A percentile compares a stretch with the other conserved stretches of the same genome.
Evolutionary conservation across 1,139 yeast species (phyloP).

Genomic region (Sugiyamaella sp.): DNA sequence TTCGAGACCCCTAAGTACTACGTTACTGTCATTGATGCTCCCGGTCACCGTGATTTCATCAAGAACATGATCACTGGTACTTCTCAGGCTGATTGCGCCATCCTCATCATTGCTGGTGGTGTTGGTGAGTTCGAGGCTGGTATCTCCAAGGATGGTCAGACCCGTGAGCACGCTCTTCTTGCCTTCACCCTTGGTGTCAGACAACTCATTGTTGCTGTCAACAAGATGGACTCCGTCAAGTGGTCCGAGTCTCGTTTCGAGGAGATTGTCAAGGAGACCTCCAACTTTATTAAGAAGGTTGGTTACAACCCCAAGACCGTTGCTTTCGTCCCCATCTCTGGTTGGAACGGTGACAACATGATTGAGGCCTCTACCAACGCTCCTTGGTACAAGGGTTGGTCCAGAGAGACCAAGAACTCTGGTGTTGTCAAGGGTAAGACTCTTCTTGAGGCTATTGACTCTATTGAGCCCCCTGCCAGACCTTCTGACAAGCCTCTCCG

Average conservation of each 20-base stretch:
- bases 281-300: slow-evolving; percentile 90
- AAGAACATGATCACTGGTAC: slow-evolving; percentile 94
- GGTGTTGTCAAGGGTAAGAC: slow-evolving; percentile 83
- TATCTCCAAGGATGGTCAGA: slow-evolving; percentile 91
- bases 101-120: slow-evolving; percentile 89
- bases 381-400: slow-evolving; percentile 93
- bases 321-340: slow-evolving; percentile 91
- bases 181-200: slow-evolving; percentile 91
- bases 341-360: slow-evolving; percentile 96
- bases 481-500: slow-evolving; percentile 91
- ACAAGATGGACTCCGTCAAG: slow-evolving; percentile 92
- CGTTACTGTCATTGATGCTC: slow-evolving; percentile 92
- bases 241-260: slow-evolving; percentile 82
- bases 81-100: slow-evolving; percentile 94
- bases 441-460: slow-evolving; percentile 83
- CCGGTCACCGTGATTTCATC: slow-evolving; percentile 98
- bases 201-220: slow-evolving; percentile 86
- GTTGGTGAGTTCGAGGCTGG: slow-evolving; percentile 95
- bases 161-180: slow-evolving; percentile 90
- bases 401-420: slow-evolving; percentile 77
- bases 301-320: slow-evolving; percentile 93
- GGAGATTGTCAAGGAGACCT: slow-evolving; percentile 81
- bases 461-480: slow-evolving; percentile 83
- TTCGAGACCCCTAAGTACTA: slow-evolving; percentile 94
- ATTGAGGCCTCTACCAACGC: slow-evolving; percentile 80